Evolutionary conservation across 164 flowering plant species (phyloP).

Genomic region (Vitis cinerea): DNA sequence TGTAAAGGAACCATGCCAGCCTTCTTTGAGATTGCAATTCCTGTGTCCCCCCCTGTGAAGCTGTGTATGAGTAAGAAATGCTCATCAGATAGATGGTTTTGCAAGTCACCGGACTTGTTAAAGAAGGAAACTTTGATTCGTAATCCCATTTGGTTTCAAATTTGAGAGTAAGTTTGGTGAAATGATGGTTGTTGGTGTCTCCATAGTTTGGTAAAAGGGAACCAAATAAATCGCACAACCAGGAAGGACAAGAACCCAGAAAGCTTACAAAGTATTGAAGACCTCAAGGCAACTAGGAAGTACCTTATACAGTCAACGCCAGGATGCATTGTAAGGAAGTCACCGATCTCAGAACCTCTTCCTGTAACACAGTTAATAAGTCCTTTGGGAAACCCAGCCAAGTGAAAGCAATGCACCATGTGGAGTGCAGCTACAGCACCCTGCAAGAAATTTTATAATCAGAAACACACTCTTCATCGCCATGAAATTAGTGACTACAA

Average conservation of each 20-base stretch:
- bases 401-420: constrained; percentile 98
- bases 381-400: constrained; percentile 98
- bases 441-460: constrained; percentile 27
- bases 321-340: constrained; percentile 98
- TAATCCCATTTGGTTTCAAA: too few relatives aligned
- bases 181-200: too few relatives aligned
- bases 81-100: neutral
- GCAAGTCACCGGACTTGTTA: too few relatives aligned
- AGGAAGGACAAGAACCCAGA: too few relatives aligned
- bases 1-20: constrained; percentile 98
- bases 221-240: too few relatives aligned
- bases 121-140: too few relatives aligned
- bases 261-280: too few relatives aligned
- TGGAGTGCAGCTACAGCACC: constrained; percentile 95
- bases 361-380: constrained; percentile 95
- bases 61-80: constrained; percentile 31
- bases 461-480: too few relatives aligned
- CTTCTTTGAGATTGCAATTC: constrained; percentile 92
- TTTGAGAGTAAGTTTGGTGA: too few relatives aligned
- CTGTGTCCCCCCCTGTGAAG: constrained; percentile 98
- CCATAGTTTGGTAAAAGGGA: too few relatives aligned
- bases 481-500: too few relatives aligned
- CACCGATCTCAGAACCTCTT: constrained; percentile 98
- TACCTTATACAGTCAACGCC: constrained; percentile 94
- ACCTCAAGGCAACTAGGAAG: neutral